phyloP scores from a whole-genome alignment of 371 early-diverging fungal species.

The Umbelopsis sp. region DNA sequence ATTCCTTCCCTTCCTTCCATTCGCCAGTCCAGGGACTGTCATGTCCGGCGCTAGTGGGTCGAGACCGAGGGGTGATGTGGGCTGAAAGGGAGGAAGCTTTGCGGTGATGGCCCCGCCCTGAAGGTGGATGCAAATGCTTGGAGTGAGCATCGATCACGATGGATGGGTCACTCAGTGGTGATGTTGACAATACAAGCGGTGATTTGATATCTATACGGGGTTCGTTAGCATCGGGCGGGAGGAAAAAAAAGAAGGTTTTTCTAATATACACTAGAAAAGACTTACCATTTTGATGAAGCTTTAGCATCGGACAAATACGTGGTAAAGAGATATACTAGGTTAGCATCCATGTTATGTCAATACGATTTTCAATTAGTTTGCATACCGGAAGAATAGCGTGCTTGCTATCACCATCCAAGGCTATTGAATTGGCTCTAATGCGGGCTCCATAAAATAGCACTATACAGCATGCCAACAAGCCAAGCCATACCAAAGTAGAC shows the following conservation, averaged over 20 bases:
- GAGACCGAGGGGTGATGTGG: neutral
- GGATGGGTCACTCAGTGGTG: neutral
- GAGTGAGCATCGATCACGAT: neutral
- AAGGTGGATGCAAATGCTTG: neutral
- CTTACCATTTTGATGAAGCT: constrained; percentile 17
- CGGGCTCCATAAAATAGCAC: neutral
- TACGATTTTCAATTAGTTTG: neutral
- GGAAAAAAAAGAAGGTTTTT: too few relatives aligned
- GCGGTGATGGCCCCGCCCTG: constrained; percentile 1
- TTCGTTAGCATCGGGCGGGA: neutral
- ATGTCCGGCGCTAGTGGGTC: constrained; percentile 1
- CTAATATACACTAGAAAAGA: neutral
- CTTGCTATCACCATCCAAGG: neutral
- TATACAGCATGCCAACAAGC: neutral
- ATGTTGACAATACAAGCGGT: neutral
- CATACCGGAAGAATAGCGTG: constrained; percentile 3
- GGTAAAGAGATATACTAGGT: neutral
- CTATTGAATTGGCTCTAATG: neutral
- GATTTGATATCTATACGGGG: neutral
- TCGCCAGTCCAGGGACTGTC: constrained; percentile 5
- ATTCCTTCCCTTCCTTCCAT: constrained; percentile 15
- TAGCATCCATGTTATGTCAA: neutral
- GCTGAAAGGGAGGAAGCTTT: constrained; percentile 3
- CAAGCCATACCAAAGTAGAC: neutral
- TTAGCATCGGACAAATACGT: neutral